These are phyloP conservation scores for Hypoxylon trugodes DNA, from an alignment of 495 filamentous ascomycete species.

Conservation along the genomic window DNA sequence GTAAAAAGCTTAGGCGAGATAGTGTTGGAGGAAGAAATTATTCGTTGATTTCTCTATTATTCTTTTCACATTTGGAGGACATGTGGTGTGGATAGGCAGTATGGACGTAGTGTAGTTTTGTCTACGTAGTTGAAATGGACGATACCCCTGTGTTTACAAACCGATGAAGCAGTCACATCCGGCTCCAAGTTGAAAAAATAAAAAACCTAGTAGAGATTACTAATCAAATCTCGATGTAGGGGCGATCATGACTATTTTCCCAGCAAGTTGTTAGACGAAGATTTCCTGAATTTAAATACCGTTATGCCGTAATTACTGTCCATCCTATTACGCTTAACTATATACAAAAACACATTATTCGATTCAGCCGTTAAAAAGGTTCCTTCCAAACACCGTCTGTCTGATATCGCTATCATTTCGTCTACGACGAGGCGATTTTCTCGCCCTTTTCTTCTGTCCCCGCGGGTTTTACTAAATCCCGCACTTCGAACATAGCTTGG, in stretches of 20 bases:
- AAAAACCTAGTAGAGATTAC: too few relatives aligned
- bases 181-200: not conserved
- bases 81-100: conserved; percentile 24
- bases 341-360: conserved; percentile 14
- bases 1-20: conserved; percentile 10
- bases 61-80: conserved; percentile 12
- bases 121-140: conserved; percentile 44
- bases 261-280: too few relatives aligned
- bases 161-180: not conserved
- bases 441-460: not conserved
- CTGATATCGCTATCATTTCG: too few relatives aligned
- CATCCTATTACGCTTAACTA: too few relatives aligned
- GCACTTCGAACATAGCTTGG: conserved; percentile 60
- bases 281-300: too few relatives aligned
- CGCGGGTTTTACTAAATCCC: conserved; percentile 55
- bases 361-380: too few relatives aligned
- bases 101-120: too few relatives aligned
- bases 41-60: not conserved
- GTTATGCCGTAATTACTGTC: too few relatives aligned
- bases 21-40: conserved; percentile 9
- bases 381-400: too few relatives aligned
- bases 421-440: not conserved
- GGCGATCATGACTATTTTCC: too few relatives aligned
- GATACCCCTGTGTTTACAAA: conserved; percentile 43
- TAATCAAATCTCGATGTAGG: too few relatives aligned